Percentiles rank a stretch among this genome's conserved stretches.
phyloP scores from a whole-genome alignment of 306 rosid genomes.

The Begonia peltatifolia region DNA sequence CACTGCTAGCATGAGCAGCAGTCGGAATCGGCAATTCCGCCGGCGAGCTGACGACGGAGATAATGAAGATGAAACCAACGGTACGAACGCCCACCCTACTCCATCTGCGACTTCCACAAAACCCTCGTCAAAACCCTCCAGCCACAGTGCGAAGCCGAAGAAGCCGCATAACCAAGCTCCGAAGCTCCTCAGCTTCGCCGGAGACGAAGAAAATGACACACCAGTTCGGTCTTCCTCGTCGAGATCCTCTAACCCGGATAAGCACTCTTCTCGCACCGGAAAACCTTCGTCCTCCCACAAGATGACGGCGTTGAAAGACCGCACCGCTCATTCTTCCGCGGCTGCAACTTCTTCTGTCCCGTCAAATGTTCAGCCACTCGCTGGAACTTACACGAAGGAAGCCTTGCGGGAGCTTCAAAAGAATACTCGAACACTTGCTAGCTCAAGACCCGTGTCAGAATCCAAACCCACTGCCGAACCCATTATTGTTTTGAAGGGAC shows the following conservation, averaged over 20 bases:
- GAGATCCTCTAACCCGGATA: conserved; percentile 21
- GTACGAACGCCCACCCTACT: conserved; percentile 12
- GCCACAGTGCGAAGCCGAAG: conserved; percentile 36
- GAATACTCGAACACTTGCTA: conserved; percentile 75
- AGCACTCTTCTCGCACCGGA: conserved; percentile 27
- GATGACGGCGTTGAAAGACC: conserved; percentile 47
- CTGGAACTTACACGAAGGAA: conserved; percentile 79
- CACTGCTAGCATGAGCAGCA: conserved; percentile 36
- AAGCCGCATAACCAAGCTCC: conserved; percentile 37
- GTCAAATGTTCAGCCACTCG: conserved; percentile 86
- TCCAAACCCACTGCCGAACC: conserved; percentile 62
- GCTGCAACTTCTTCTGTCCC: conserved; percentile 17
- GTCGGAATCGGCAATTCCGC: conserved; percentile 66
- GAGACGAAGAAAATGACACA: conserved; percentile 44
- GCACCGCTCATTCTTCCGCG: conserved; percentile 33
- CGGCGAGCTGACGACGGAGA: conserved; percentile 46
- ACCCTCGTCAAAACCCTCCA: conserved; percentile 23
- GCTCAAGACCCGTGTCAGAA: conserved; percentile 37
- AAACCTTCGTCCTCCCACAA: conserved; percentile 59
- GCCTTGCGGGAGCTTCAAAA: conserved; percentile 89
- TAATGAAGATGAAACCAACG: conserved; percentile 20
- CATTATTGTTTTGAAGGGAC: conserved; percentile 51
- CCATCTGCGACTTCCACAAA: conserved; percentile 10
- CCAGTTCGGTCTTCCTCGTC: conserved; percentile 29
- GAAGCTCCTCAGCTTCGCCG: conserved; percentile 80